Evolutionary conservation across 768 basidiomycete genomes (phyloP).

Genomic region (Pleurotus eryngii): DNA sequence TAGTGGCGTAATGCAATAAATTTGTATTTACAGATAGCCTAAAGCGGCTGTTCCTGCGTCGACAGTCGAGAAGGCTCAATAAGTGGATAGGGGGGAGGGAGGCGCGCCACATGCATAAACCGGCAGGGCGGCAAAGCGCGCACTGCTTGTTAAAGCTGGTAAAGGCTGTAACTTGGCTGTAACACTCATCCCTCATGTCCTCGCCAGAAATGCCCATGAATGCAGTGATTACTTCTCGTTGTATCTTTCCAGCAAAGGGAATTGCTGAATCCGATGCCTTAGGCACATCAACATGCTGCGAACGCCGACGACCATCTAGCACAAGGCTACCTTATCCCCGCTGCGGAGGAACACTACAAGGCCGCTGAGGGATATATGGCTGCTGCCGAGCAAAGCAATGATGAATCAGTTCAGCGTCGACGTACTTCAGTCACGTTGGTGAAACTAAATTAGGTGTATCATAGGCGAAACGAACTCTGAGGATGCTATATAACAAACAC

Average conservation of each 20-base stretch:
- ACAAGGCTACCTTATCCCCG: conserved; percentile 67
- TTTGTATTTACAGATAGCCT: background rate
- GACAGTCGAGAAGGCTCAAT: too few species aligned
- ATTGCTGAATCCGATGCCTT: conserved; percentile 11
- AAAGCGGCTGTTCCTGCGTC: too few species aligned
- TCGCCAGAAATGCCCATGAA: conserved; percentile 48
- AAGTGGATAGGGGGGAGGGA: too few species aligned
- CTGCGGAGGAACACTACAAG: conserved; percentile 70
- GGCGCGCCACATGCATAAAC: too few species aligned
- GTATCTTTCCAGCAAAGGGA: background rate
- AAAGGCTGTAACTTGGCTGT: background rate
- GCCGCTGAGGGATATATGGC: conserved; percentile 74
- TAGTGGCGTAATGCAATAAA: too few species aligned
- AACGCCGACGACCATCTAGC: conserved; percentile 72
- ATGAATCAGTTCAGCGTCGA: conserved; percentile 56
- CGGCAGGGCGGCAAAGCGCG: too few species aligned
- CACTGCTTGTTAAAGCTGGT: too few species aligned
- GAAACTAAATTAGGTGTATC: conserved; percentile 8
- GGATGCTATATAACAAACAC: conserved; percentile 75
- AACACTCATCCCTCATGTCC: conserved; percentile 20
- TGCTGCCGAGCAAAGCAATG: conserved; percentile 69
- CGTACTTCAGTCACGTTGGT: conserved; percentile 9
- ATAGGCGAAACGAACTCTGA: conserved; percentile 75
- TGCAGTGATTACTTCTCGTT: conserved; percentile 31
- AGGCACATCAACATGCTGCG: conserved; percentile 83